Percentiles rank a stretch among this genome's conserved stretches.
phyloP scores from a whole-genome alignment of 2,329 filamentous ascomycete species.

The Trichoderma breve region DNA sequence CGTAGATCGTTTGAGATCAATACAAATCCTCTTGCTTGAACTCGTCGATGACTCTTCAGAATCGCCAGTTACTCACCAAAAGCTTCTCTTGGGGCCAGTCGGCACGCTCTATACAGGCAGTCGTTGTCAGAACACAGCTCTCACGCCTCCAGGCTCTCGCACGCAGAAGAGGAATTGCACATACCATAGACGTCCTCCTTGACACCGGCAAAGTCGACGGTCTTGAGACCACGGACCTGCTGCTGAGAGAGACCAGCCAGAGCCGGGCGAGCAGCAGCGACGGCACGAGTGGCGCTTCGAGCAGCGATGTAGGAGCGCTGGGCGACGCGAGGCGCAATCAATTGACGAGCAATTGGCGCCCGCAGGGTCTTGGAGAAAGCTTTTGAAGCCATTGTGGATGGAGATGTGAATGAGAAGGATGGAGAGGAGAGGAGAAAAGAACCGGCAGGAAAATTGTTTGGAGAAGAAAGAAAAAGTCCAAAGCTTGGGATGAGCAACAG shows the following conservation, averaged over 20 bases:
- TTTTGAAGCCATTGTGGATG: conserved; percentile 68
- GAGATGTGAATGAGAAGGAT: conserved; percentile 25
- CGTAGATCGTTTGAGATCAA: background rate
- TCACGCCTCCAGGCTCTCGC: background rate
- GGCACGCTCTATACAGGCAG: conserved; percentile 68
- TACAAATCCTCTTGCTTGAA: background rate
- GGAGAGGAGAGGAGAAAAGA: conserved; percentile 7
- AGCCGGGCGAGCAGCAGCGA: conserved; percentile 53
- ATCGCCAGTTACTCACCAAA: conserved; percentile 61
- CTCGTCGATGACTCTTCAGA: background rate
- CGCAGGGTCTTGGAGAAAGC: conserved; percentile 68
- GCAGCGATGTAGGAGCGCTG: conserved; percentile 63
- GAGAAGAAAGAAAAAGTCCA: background rate
- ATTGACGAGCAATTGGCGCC: conserved; percentile 61
- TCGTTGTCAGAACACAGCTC: background rate
- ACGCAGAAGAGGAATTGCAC: conserved; percentile 26
- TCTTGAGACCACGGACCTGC: conserved; percentile 90
- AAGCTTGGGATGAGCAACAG: conserved; percentile 16
- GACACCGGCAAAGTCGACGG: conserved; percentile 94
- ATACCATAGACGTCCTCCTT: conserved; percentile 93
- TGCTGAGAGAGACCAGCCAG: conserved; percentile 54
- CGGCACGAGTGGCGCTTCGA: conserved; percentile 53
- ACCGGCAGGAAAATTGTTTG: background rate
- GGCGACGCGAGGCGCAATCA: conserved; percentile 58
- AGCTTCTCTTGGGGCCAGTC: conserved; percentile 99